These are phyloP conservation scores for Pneumocystis murina DNA, from an alignment of 1,139 yeast species.

Conservation along the genomic window DNA sequence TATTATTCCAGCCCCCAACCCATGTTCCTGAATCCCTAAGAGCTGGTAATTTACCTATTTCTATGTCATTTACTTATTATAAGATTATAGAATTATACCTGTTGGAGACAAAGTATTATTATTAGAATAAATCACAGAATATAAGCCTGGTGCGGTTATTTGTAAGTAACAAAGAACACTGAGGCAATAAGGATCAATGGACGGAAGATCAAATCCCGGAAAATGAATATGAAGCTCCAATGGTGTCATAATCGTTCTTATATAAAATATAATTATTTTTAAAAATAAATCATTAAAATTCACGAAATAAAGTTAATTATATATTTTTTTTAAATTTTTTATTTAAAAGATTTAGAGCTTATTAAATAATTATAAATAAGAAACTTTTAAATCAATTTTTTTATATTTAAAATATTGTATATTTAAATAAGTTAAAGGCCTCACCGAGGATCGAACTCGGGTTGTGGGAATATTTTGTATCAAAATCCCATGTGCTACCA, in stretches of 20 bases:
- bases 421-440: too few relatives aligned
- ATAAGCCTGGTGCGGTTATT: conserved; percentile 1
- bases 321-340: too few relatives aligned
- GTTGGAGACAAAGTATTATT: background rate
- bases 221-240: conserved; percentile 2
- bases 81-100: background rate
- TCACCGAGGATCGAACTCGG: conserved; percentile 1
- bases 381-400: background rate
- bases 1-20: conserved; percentile 1
- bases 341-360: background rate
- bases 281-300: too few relatives aligned
- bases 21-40: conserved; percentile 3
- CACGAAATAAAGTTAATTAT: too few relatives aligned
- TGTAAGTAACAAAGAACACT: conserved; percentile 2
- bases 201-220: conserved; percentile 3
- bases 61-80: background rate
- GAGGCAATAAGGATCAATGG: conserved; percentile 5
- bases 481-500: conserved; percentile 1
- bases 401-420: too few relatives aligned
- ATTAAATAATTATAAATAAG: background rate
- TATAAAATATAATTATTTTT: too few relatives aligned
- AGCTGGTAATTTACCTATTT: conserved; percentile 4
- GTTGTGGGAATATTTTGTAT: background rate
- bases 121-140: background rate
- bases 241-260: background rate